These are phyloP conservation scores for Cercospora janseana DNA, from an alignment of 2,329 filamentous ascomycete species.

Conservation along the genomic window DNA sequence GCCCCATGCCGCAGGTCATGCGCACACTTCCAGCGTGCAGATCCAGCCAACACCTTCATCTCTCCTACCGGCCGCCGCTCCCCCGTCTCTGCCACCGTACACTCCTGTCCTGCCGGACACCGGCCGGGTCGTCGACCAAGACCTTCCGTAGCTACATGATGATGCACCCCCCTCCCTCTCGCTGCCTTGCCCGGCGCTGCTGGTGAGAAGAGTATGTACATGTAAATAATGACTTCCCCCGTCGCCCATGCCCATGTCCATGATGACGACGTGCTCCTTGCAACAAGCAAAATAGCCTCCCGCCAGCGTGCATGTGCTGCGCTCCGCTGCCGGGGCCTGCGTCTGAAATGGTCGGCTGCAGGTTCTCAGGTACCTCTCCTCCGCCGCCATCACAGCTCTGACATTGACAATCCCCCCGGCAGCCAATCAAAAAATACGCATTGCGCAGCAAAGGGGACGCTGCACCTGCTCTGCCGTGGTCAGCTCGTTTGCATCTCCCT, in stretches of 20 bases:
- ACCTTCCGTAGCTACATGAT: too few relatives aligned
- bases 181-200: too few relatives aligned
- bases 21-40: conserved; percentile 10
- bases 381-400: conserved; percentile 5
- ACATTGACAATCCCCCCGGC: neutral
- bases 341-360: conserved; percentile 1
- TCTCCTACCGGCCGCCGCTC: conserved; percentile 1
- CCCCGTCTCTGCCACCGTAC: too few relatives aligned
- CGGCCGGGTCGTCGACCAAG: too few relatives aligned
- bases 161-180: too few relatives aligned
- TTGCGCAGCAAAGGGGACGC: too few relatives aligned
- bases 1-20: too few relatives aligned
- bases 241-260: neutral
- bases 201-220: too few relatives aligned
- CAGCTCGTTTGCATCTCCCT: too few relatives aligned
- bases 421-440: conserved; percentile 10
- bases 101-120: too few relatives aligned
- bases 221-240: too few relatives aligned
- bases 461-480: neutral
- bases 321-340: conserved; percentile 12
- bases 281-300: conserved; percentile 9
- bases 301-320: conserved; percentile 3
- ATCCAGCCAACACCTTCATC: conserved; percentile 6
- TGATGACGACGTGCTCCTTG: neutral
- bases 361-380: conserved; percentile 10